These are phyloP conservation scores for Penicillium palitans DNA, from an alignment of 2,329 filamentous ascomycete species.

Conservation along the genomic window DNA sequence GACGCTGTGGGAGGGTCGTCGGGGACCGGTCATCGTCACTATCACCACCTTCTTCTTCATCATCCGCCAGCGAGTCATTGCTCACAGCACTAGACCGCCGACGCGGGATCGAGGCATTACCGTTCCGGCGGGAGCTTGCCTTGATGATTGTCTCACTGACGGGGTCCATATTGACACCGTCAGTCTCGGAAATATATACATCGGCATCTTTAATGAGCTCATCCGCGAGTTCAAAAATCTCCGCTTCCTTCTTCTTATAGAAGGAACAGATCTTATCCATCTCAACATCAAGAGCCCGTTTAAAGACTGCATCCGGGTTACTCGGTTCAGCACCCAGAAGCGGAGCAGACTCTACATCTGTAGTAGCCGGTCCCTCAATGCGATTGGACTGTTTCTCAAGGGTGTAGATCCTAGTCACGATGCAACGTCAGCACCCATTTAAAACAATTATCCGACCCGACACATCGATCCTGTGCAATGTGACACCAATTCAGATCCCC, in stretches of 20 bases:
- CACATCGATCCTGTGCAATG: constrained; percentile 21
- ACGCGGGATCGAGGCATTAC: constrained; percentile 24
- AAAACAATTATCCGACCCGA: constrained; percentile 6
- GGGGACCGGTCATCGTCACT: constrained; percentile 60
- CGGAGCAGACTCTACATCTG: constrained; percentile 81
- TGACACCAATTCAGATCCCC: constrained; percentile 17
- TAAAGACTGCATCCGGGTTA: constrained; percentile 80
- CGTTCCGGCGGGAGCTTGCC: constrained; percentile 29
- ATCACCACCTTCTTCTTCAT: constrained; percentile 49
- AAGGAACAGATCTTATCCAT: constrained; percentile 93
- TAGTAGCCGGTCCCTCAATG: constrained; percentile 48
- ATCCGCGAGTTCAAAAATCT: constrained; percentile 79
- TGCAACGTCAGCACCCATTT: constrained; percentile 10
- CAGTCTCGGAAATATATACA: constrained; percentile 62
- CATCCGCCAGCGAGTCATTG: constrained; percentile 51
- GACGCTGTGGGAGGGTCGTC: constrained; percentile 10
- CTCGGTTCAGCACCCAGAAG: constrained; percentile 63
- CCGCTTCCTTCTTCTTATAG: constrained; percentile 83
- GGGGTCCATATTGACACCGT: constrained; percentile 46
- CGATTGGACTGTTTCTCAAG: constrained; percentile 83
- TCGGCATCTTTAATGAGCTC: constrained; percentile 74
- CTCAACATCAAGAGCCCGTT: constrained; percentile 78
- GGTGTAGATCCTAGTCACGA: constrained; percentile 74
- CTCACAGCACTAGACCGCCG: constrained; percentile 50
- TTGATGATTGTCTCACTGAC: constrained; percentile 45